Evolutionary conservation across 2,329 filamentous ascomycete genomes (phyloP).

Genomic region (Graphilbum sp.): DNA sequence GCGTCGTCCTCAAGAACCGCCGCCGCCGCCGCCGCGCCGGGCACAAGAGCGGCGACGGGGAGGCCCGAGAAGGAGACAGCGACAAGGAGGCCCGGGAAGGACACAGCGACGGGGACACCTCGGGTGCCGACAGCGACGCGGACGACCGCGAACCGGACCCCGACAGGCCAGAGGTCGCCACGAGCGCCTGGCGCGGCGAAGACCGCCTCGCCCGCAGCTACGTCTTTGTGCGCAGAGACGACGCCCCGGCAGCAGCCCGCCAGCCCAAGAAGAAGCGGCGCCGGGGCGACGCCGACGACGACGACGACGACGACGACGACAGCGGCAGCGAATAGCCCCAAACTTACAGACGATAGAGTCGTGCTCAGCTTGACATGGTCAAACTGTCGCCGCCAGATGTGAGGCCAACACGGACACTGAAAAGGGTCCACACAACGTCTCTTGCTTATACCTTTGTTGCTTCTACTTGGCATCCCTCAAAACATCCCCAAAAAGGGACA

Average conservation of each 20-base stretch:
- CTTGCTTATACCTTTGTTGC: too few relatives aligned
- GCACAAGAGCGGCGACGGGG: not conserved
- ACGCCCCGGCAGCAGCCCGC: constrained; percentile 15
- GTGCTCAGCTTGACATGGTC: too few relatives aligned
- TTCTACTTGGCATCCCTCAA: too few relatives aligned
- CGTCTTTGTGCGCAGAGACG: constrained; percentile 44
- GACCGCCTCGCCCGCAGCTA: constrained; percentile 39
- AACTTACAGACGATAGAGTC: too few relatives aligned
- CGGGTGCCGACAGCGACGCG: not conserved
- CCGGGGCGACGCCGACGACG: constrained; percentile 1
- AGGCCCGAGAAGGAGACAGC: not conserved
- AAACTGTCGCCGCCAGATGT: too few relatives aligned
- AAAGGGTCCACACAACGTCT: too few relatives aligned
- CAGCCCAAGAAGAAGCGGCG: constrained; percentile 13
- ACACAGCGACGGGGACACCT: not conserved
- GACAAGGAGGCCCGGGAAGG: constrained; percentile 17
- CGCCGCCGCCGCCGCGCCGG: not conserved
- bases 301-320: constrained; percentile 4
- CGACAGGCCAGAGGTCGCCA: not conserved
- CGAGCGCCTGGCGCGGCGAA: constrained; percentile 32
- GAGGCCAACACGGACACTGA: too few relatives aligned
- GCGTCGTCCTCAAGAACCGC: constrained; percentile 27
- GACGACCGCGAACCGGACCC: not conserved
- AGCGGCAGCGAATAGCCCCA: too few relatives aligned
- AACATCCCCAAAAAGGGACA: too few relatives aligned